These are phyloP conservation scores for Cryptococcus deneoformans DNA, from an alignment of 1,284 basidiomycete genomes.

Conservation along the genomic window DNA sequence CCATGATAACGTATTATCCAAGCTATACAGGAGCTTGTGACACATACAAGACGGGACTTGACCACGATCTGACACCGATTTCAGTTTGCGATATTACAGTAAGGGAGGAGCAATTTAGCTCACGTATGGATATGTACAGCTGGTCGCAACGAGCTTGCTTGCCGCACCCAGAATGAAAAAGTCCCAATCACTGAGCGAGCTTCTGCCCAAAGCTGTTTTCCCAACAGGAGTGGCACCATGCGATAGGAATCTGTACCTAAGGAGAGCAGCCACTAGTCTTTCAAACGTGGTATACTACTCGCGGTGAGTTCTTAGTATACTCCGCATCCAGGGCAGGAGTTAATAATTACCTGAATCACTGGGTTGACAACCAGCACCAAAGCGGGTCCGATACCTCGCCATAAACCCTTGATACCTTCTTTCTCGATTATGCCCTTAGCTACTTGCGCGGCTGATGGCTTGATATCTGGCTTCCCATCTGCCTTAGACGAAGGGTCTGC, in stretches of 20 bases:
- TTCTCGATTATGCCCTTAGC: conserved; percentile 69
- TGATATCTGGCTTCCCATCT: conserved; percentile 29
- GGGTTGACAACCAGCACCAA: conserved; percentile 93
- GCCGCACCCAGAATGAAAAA: conserved; percentile 87
- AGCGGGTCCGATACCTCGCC: conserved; percentile 94
- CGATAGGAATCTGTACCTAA: conserved; percentile 26
- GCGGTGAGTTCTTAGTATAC: background rate
- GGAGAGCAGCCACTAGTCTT: conserved; percentile 57
- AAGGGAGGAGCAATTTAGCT: conserved; percentile 9
- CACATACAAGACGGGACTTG: conserved; percentile 48
- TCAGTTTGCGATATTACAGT: background rate
- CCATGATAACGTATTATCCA: background rate
- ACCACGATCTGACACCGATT: conserved; percentile 42
- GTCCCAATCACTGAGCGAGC: conserved; percentile 71
- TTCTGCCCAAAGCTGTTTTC: conserved; percentile 52
- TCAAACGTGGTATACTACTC: conserved; percentile 71
- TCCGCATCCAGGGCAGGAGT: background rate
- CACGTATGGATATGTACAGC: conserved; percentile 49
- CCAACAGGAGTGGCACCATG: conserved; percentile 17
- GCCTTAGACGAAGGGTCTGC: background rate
- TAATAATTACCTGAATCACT: conserved; percentile 60
- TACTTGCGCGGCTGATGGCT: conserved; percentile 67
- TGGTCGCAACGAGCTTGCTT: conserved; percentile 65
- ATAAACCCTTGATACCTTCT: conserved; percentile 79
- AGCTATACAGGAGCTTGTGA: background rate